Evolutionary conservation across 1,139 yeast species (phyloP).

Genomic region (Diutina pseudorugosa): DNA sequence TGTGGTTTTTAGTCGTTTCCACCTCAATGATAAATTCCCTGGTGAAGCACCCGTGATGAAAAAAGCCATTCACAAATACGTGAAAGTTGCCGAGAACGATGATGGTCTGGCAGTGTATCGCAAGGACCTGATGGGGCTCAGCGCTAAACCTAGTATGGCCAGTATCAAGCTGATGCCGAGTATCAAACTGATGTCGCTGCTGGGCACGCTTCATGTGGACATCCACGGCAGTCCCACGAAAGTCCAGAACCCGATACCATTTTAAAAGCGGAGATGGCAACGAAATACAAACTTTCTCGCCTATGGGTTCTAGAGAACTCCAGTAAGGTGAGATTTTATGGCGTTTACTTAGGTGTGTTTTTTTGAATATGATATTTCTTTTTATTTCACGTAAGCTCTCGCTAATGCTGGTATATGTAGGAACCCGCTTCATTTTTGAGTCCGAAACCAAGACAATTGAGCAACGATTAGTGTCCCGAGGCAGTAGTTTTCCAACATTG

Average conservation of each 20-base stretch:
- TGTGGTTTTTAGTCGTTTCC: background rate
- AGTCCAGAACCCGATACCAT: background rate
- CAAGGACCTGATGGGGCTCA: background rate
- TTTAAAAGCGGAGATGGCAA: background rate
- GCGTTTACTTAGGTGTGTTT: background rate
- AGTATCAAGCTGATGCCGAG: background rate
- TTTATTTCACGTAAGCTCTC: too few relatives aligned
- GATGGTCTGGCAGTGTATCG: constrained; percentile 1
- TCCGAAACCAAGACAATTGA: too few relatives aligned
- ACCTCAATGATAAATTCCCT: background rate
- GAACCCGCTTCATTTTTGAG: too few relatives aligned
- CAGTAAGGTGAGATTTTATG: background rate
- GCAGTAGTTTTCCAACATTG: too few relatives aligned
- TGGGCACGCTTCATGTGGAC: background rate
- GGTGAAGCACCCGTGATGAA: background rate
- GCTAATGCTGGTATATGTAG: background rate
- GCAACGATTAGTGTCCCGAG: too few relatives aligned
- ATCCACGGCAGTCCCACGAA: background rate
- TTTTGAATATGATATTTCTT: too few relatives aligned
- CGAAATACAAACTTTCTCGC: background rate
- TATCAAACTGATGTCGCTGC: background rate
- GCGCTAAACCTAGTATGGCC: background rate
- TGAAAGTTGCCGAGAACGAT: background rate
- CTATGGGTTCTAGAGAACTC: background rate
- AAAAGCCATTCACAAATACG: background rate